Conservation (phyloP, 2,329 filamentous ascomycete species). For the Arthrobotrys pseudoclavata region DNA sequence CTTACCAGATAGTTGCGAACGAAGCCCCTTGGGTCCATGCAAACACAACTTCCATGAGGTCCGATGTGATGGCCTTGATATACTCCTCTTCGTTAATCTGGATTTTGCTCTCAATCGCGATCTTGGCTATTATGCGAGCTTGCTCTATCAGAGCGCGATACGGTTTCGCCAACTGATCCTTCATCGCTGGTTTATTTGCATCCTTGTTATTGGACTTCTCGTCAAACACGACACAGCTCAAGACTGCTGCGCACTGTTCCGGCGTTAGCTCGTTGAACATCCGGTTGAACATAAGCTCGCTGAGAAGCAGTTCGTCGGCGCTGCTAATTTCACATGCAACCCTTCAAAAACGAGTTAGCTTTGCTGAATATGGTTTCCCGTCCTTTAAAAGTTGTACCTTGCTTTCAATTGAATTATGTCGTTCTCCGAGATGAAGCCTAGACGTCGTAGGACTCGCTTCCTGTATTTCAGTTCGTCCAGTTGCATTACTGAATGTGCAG, state of each 20-base stretch:
- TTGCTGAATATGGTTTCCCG: background rate
- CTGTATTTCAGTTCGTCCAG: constrained; percentile 96
- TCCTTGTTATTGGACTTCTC: constrained; percentile 79
- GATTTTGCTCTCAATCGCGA: constrained; percentile 94
- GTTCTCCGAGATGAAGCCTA: constrained; percentile 94
- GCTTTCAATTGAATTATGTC: constrained; percentile 98
- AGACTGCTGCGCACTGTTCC: constrained; percentile 84
- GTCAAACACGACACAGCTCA: constrained; percentile 97
- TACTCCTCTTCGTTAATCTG: constrained; percentile 91
- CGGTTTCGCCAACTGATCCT: constrained; percentile 87
- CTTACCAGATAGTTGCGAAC: constrained; percentile 95
- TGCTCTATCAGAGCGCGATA: constrained; percentile 88
- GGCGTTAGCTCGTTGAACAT: constrained; percentile 97
- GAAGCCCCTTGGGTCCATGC: constrained; percentile 90
- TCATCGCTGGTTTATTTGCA: constrained; percentile 74
- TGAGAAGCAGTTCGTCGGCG: constrained; percentile 92
- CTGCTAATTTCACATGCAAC: constrained; percentile 98
- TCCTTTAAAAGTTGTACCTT: constrained; percentile 65
- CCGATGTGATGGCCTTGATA: constrained; percentile 86
- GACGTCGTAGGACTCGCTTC: constrained; percentile 91
- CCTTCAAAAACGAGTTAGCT: constrained; percentile 65
- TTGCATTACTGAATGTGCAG: constrained; percentile 89
- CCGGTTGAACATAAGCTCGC: constrained; percentile 92
- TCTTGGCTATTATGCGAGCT: constrained; percentile 89
- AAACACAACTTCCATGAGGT: constrained; percentile 96